A percentile compares a stretch with the other conserved stretches of the same genome.
Evolutionary conservation across 2,329 filamentous ascomycete species (phyloP).

Genomic region (Bipolaris zeicola): DNA sequence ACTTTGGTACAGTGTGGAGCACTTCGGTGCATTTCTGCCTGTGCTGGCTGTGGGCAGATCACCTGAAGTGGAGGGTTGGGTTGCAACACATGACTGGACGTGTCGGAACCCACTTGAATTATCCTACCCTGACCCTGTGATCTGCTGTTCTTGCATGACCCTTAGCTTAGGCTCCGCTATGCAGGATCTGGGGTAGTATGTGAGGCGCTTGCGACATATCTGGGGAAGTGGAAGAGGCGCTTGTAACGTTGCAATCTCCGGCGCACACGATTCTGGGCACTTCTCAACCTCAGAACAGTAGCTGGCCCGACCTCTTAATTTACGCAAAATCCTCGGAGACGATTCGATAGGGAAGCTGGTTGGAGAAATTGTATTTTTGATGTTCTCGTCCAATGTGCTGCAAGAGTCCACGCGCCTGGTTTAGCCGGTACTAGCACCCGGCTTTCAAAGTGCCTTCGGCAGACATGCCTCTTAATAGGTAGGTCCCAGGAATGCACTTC

Average conservation of each 20-base stretch:
- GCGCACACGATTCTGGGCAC: constrained; percentile 17
- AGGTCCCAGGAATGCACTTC: constrained; percentile 15
- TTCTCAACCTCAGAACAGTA: constrained; percentile 14
- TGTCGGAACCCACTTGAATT: constrained; percentile 25
- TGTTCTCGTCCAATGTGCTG: constrained; percentile 8
- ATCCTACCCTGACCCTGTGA: constrained; percentile 26
- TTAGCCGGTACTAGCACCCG: constrained; percentile 2
- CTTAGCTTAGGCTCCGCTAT: constrained; percentile 11
- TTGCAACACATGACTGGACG: constrained; percentile 29
- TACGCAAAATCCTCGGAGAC: constrained; percentile 11
- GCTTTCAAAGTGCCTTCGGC: constrained; percentile 3
- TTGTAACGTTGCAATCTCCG: constrained; percentile 24
- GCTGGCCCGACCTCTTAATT: constrained; percentile 19
- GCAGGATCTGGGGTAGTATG: constrained; percentile 21
- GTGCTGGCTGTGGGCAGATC: constrained; percentile 14
- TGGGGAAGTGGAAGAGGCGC: constrained; percentile 15
- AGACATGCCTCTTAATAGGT: constrained; percentile 16
- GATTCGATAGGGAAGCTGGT: neutral
- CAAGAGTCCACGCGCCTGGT: constrained; percentile 5
- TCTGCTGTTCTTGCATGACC: constrained; percentile 24
- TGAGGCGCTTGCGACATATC: constrained; percentile 7
- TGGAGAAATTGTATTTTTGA: neutral
- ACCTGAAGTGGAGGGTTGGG: constrained; percentile 19
- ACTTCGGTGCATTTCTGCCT: neutral
- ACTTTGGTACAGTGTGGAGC: constrained; percentile 4